These are phyloP conservation scores for Gossypium stocksii DNA, from an alignment of 345 rosid species.

Conservation along the genomic window DNA sequence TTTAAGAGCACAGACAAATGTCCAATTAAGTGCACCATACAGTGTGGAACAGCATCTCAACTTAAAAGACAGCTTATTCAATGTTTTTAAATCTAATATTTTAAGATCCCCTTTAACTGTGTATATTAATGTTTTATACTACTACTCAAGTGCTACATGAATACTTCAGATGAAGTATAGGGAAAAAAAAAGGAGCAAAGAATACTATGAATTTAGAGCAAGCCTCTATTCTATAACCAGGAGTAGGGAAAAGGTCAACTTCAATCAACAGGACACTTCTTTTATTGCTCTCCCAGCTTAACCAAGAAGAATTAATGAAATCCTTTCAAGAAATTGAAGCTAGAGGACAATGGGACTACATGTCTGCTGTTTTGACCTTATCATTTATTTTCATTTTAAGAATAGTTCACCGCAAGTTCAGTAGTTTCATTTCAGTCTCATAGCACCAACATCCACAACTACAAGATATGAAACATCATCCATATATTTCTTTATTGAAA, in stretches of 20 bases:
- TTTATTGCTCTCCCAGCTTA: neutral
- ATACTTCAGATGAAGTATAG: neutral
- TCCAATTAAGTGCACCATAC: neutral
- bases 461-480: constrained; percentile 2
- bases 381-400: neutral
- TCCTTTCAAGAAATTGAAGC: neutral
- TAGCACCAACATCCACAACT: neutral
- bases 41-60: neutral
- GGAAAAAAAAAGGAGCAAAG: neutral
- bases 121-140: neutral
- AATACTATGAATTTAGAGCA: neutral
- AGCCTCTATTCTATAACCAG: neutral
- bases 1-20: neutral
- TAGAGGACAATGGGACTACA: neutral
- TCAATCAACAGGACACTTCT: neutral
- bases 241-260: neutral
- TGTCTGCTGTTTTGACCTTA: neutral
- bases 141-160: neutral
- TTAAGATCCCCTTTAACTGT: neutral
- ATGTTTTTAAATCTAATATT: constrained; percentile 3
- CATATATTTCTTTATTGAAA: neutral
- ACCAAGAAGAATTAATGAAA: neutral
- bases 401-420: neutral
- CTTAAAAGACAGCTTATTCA: neutral
- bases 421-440: neutral